These are phyloP conservation scores for Boletus reticuloceps DNA, from an alignment of 768 basidiomycete genomes.

Conservation along the genomic window DNA sequence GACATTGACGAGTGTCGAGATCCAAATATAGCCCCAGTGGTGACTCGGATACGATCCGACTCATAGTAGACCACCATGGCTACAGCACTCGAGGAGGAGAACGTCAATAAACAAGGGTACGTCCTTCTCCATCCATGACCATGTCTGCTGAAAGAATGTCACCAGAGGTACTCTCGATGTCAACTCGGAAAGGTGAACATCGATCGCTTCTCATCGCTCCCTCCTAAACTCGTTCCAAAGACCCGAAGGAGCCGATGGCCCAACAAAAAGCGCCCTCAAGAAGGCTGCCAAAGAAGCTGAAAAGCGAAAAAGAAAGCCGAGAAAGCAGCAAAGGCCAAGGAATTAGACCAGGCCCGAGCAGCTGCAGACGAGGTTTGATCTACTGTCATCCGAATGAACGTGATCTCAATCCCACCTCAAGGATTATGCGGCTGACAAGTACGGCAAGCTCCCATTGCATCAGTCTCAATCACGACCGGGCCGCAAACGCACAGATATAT, in stretches of 20 bases:
- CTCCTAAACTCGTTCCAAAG: conserved; percentile 12
- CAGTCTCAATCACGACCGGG: conserved; percentile 81
- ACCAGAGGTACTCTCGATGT: conserved; percentile 10
- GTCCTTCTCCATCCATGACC: neutral
- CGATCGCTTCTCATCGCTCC: neutral
- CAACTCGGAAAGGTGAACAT: conserved; percentile 11
- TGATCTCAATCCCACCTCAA: conserved; percentile 27
- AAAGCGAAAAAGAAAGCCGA: conserved; percentile 86
- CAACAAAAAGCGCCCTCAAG: conserved; percentile 87
- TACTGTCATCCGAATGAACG: conserved; percentile 33
- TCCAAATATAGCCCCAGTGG: too few relatives aligned
- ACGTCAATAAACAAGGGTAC: conserved; percentile 1
- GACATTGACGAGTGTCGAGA: too few relatives aligned
- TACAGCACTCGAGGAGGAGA: neutral
- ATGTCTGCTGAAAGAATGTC: neutral
- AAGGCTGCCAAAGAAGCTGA: conserved; percentile 88
- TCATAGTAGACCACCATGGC: neutral
- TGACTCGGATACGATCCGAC: too few relatives aligned
- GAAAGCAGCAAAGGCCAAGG: conserved; percentile 75
- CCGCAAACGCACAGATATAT: conserved; percentile 61
- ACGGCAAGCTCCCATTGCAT: conserved; percentile 86
- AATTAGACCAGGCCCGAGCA: conserved; percentile 69
- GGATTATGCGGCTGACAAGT: conserved; percentile 79
- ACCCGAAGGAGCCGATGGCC: conserved; percentile 41
- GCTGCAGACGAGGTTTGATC: conserved; percentile 50